Evolutionary conservation across 805 yeast species (phyloP).

Genomic region (Candida dajiaensis): DNA sequence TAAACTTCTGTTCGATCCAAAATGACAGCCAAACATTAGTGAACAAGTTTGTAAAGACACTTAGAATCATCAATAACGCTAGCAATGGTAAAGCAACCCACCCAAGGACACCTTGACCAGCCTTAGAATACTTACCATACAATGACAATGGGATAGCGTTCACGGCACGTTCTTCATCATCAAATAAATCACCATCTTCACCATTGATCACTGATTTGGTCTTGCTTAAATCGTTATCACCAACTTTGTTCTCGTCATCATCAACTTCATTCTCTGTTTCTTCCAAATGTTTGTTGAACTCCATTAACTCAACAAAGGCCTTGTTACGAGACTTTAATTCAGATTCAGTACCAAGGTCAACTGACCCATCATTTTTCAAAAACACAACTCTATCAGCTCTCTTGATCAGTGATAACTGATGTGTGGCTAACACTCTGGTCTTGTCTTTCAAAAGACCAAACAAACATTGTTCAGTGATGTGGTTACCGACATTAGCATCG

Average conservation of each 20-base stretch:
- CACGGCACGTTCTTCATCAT: constrained; percentile 32
- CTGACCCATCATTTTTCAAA: constrained; percentile 53
- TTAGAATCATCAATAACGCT: constrained; percentile 13
- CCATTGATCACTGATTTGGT: background rate
- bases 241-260: background rate
- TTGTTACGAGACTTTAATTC: constrained; percentile 41
- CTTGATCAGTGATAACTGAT: constrained; percentile 63
- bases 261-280: background rate
- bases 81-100: constrained; percentile 21
- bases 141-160: constrained; percentile 30
- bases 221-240: background rate
- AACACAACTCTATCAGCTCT: constrained; percentile 65
- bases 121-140: constrained; percentile 28
- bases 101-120: constrained; percentile 38
- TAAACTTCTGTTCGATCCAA: constrained; percentile 58
- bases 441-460: constrained; percentile 44
- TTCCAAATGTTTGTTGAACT: constrained; percentile 21
- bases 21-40: constrained; percentile 73
- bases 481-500: constrained; percentile 73
- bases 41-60: constrained; percentile 50
- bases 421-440: constrained; percentile 77
- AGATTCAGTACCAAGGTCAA: constrained; percentile 53
- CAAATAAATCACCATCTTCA: constrained; percentile 11
- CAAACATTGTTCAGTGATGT: constrained; percentile 61
- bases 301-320: constrained; percentile 45